phyloP scores from a whole-genome alignment of 345 rosid genomes.

The Tarenaya hassleriana region DNA sequence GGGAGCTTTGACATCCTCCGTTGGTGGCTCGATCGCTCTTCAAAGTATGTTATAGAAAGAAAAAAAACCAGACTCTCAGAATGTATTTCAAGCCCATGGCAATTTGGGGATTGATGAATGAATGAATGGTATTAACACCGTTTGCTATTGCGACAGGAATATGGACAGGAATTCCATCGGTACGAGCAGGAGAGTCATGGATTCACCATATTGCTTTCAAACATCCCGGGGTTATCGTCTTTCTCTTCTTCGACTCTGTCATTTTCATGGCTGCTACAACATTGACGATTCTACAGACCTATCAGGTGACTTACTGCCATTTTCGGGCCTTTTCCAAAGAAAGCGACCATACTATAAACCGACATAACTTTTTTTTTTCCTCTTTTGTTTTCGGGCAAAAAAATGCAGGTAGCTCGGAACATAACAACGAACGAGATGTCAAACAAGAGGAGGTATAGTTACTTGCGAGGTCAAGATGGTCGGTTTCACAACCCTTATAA shows the following conservation, averaged over 20 bases:
- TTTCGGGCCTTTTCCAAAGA: neutral
- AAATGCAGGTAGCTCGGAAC: constrained; percentile 75
- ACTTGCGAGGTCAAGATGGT: constrained; percentile 78
- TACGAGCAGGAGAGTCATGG: constrained; percentile 46
- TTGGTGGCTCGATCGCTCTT: constrained; percentile 51
- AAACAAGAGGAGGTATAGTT: constrained; percentile 59
- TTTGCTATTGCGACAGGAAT: constrained; percentile 46
- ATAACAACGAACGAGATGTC: constrained; percentile 87
- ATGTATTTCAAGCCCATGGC: neutral
- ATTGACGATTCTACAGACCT: constrained; percentile 56
- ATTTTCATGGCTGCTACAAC: constrained; percentile 53
- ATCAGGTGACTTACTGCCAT: constrained; percentile 59
- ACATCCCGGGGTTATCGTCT: constrained; percentile 60
- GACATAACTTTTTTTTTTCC: constrained; percentile 6
- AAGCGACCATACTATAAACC: neutral
- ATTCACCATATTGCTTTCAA: constrained; percentile 47
- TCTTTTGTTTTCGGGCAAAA: neutral
- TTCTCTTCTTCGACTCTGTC: constrained; percentile 50
- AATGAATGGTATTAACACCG: neutral
- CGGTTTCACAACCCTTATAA: constrained; percentile 81
- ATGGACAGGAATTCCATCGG: constrained; percentile 40
- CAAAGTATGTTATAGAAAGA: constrained; percentile 58
- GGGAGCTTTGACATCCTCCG: constrained; percentile 51
- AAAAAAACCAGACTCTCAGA: neutral
- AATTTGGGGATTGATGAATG: neutral